These are phyloP conservation scores for Mortierella sp. DNA, from an alignment of 371 early-diverging fungal species.

Conservation along the genomic window DNA sequence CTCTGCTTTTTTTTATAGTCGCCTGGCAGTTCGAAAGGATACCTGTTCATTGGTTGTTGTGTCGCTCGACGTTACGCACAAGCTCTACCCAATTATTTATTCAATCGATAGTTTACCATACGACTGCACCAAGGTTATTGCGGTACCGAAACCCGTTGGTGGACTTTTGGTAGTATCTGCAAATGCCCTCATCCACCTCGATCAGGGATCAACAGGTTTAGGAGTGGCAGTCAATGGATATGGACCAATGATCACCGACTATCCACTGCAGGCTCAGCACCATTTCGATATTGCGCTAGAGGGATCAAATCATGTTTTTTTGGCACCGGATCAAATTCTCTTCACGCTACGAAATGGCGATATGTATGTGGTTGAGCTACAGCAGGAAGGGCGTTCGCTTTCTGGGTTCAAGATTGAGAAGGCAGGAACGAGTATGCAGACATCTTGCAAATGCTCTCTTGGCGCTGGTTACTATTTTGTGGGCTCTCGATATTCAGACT, in stretches of 20 bases:
- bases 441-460: slow-evolving; percentile 73
- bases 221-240: slow-evolving; percentile 83
- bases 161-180: slow-evolving; percentile 87
- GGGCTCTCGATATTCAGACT: slow-evolving; percentile 85
- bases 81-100: slow-evolving; percentile 85
- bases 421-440: slow-evolving; percentile 61
- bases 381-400: slow-evolving; percentile 73
- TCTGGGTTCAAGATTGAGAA: slow-evolving; percentile 60
- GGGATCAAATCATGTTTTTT: slow-evolving; percentile 65
- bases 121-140: slow-evolving; percentile 78
- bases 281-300: slow-evolving; percentile 63
- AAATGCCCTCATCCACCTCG: slow-evolving; percentile 88
- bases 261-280: slow-evolving; percentile 54
- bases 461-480: slow-evolving; percentile 81
- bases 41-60: slow-evolving; percentile 86
- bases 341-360: slow-evolving; percentile 77
- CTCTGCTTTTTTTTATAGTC: slow-evolving; percentile 55
- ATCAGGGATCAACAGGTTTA: slow-evolving; percentile 85
- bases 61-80: slow-evolving; percentile 85
- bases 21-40: slow-evolving; percentile 79
- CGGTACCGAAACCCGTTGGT: slow-evolving; percentile 89
- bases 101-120: slow-evolving; percentile 84
- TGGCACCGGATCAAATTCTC: slow-evolving; percentile 66
- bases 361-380: slow-evolving; percentile 77
- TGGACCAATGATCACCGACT: slow-evolving; percentile 64